Evolutionary conservation across 108 stramenopile species (phyloP).

Genomic region (Fragilaria crotonensis): DNA sequence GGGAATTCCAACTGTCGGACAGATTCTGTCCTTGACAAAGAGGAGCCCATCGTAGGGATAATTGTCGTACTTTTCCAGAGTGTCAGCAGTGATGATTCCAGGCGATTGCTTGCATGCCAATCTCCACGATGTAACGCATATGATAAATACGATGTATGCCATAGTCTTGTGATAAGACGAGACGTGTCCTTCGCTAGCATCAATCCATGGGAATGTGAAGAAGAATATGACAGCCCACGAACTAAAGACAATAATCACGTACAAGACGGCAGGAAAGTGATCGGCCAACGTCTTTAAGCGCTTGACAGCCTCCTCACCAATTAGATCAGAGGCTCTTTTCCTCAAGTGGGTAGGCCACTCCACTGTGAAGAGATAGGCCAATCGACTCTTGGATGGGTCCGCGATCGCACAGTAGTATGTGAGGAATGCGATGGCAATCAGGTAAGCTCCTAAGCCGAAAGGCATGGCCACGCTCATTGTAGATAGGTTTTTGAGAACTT

Average conservation of each 20-base stretch:
- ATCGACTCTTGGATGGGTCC: conserved; percentile 19
- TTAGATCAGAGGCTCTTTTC: not conserved
- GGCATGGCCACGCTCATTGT: not conserved
- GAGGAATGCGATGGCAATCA: conserved; percentile 8
- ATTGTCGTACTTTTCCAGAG: conserved; percentile 54
- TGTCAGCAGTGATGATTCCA: conserved; percentile 55
- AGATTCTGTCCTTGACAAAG: conserved; percentile 41
- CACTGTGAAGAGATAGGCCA: conserved; percentile 29
- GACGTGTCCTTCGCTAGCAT: conserved; percentile 29
- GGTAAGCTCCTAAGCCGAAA: conserved; percentile 1
- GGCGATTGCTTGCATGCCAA: conserved; percentile 44
- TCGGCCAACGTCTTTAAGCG: conserved; percentile 9
- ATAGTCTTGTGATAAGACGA: conserved; percentile 40
- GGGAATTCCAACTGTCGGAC: conserved; percentile 55
- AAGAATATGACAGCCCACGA: conserved; percentile 64
- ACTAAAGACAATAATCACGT: conserved; percentile 61
- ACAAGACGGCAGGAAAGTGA: conserved; percentile 23
- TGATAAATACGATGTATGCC: conserved; percentile 60
- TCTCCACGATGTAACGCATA: conserved; percentile 61
- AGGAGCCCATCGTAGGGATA: conserved; percentile 77
- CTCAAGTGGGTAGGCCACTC: conserved; percentile 18
- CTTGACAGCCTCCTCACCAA: conserved; percentile 5
- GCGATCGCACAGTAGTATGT: conserved; percentile 37
- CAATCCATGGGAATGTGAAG: conserved; percentile 62
- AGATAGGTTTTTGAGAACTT: not conserved